Conservation (phyloP, 495 filamentous ascomycete genomes). For the Gamarada debralockiae region DNA sequence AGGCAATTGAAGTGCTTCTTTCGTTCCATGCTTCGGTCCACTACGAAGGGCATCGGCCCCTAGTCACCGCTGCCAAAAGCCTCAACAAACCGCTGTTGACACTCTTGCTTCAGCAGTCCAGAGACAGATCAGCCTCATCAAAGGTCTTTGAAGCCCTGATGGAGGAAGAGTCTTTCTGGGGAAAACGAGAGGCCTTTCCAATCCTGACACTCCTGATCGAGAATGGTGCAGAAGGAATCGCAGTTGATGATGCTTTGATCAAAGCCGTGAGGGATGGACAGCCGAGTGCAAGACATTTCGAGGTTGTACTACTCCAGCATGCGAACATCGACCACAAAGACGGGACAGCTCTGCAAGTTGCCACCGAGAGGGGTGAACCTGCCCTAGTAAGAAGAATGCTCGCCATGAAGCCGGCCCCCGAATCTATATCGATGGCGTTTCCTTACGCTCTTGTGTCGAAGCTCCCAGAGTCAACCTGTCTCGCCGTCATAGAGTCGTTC, state of each 20-base stretch:
- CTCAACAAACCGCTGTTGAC: neutral
- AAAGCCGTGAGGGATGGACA: neutral
- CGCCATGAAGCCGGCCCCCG: neutral
- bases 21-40: neutral
- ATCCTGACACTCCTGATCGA: constrained; percentile 2
- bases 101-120: neutral
- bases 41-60: neutral
- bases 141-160: neutral
- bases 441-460: constrained; percentile 4
- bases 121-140: neutral
- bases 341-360: constrained; percentile 4
- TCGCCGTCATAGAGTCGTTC: constrained; percentile 9
- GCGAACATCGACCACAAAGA: constrained; percentile 3
- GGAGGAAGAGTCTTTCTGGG: neutral
- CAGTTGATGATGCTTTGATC: neutral
- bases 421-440: neutral
- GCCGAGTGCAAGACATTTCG: neutral
- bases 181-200: neutral
- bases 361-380: constrained; percentile 6
- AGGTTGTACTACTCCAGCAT: neutral
- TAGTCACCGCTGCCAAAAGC: neutral
- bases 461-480: neutral
- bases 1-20: neutral
- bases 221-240: neutral
- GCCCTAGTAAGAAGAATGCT: constrained; percentile 10